Conservation (phyloP, 495 filamentous ascomycete genomes). For the Aspergillus avenaceus region DNA sequence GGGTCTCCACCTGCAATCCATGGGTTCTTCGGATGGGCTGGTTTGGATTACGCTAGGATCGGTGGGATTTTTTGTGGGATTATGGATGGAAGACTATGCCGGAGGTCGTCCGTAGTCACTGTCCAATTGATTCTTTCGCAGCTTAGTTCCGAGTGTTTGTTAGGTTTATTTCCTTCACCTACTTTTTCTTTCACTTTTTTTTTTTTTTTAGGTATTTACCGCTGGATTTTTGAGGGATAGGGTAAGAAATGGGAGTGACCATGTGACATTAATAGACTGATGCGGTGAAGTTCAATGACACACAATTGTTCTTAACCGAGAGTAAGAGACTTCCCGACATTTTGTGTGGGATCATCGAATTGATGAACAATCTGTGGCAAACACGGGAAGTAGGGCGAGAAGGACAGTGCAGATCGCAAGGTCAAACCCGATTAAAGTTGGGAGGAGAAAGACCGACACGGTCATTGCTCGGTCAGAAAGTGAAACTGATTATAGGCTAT, state of each 20-base stretch:
- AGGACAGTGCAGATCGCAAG: not conserved
- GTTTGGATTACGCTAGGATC: not conserved
- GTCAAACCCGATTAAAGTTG: not conserved
- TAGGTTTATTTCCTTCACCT: no score
- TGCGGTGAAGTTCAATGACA: no score
- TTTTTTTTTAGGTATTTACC: no score
- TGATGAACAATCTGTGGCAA: not conserved
- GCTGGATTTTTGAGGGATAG: no score
- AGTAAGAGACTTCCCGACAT: not conserved
- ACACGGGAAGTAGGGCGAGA: not conserved
- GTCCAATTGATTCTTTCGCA: no score
- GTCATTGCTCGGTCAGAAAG: no score
- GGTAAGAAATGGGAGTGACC: no score
- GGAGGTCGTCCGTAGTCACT: no score
- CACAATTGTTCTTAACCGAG: not conserved
- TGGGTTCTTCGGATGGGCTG: not conserved
- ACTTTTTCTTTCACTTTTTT: no score
- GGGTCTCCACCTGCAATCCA: not conserved
- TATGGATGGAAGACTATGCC: not conserved
- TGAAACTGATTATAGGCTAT: no score
- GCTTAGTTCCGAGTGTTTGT: no score
- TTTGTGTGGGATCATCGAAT: not conserved
- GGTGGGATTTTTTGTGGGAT: not conserved
- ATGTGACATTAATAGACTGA: no score
- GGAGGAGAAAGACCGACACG: not conserved